Evolutionary conservation across 345 rosid genomes (phyloP), one percentile per base, ranked within the genome.

Genomic region (Citrus cavaleriei): DNA sequence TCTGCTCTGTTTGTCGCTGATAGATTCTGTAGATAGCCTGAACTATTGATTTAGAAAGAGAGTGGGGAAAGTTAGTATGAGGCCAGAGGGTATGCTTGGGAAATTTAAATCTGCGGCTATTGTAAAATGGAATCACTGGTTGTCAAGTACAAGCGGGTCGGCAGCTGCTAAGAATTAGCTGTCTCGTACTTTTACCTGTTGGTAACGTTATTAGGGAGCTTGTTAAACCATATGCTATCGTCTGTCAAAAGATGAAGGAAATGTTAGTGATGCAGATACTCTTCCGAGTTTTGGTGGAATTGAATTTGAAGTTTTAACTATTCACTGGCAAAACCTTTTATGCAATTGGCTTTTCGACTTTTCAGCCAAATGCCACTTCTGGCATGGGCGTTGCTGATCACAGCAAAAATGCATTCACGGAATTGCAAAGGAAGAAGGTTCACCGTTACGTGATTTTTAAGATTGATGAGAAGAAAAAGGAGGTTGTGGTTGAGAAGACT

Each of bases 341-440:
- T 13, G 65, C 61, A 19, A 46, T 74, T 62, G 69, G 73, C 65
- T 65, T 22, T 40, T 10, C 1, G 3, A 2, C 7, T 65, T 60
- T 82, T 6, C 84, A 95, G 98, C 87, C 89, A 27, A 95, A 89
- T 88, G 93, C 98, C 59, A 80, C 88, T 12, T 91, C 98, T 3
- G 98, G 97, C 55, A 89, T 95, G 93, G 94, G 94, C 0, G 93
- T 92, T 55, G 90, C 90, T 32, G 94, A 90, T 16, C 84, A 86
- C 73, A 90, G 92, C 92, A 88, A 85, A 37, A 80, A 82, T 67
- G 80, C 91, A 7, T 95, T 83, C 73, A 72, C 73, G 63, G 98
- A 95, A 81, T 89, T 93, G 77, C 84, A 93, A 80, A 86, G 95
- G 85, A 91, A 90, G 83, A 91, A 90, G 76, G 82, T 83, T 27